Evolutionary conservation across 2,329 filamentous ascomycete genomes (phyloP).

Genomic region (Trichothecium sympodiale): DNA sequence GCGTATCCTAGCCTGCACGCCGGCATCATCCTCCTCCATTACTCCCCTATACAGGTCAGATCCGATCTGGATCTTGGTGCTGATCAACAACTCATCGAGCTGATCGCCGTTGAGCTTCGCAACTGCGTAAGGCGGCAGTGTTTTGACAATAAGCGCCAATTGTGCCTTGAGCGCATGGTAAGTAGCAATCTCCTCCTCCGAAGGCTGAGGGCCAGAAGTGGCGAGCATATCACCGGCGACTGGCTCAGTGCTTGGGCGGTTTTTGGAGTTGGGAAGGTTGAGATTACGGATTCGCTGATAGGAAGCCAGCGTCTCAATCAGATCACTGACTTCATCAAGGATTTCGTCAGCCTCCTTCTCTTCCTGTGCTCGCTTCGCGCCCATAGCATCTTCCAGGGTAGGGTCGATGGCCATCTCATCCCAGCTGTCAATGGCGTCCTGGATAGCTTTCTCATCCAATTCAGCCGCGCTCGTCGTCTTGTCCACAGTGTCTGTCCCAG

Average conservation of each 20-base stretch:
- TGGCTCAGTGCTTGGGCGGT: constrained; percentile 48
- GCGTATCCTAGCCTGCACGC: constrained; percentile 37
- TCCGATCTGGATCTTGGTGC: constrained; percentile 64
- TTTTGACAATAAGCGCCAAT: constrained; percentile 60
- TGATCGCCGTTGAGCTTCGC: constrained; percentile 80
- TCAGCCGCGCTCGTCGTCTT: constrained; percentile 26
- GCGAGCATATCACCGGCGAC: constrained; percentile 57
- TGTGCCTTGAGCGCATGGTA: constrained; percentile 70
- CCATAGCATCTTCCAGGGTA: constrained; percentile 40
- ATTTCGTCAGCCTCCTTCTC: constrained; percentile 61
- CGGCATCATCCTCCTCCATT: constrained; percentile 72
- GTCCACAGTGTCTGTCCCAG: constrained; percentile 16
- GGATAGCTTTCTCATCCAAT: constrained; percentile 39
- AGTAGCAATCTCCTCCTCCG: constrained; percentile 45
- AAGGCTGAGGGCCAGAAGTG: constrained; percentile 56
- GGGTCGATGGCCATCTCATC: constrained; percentile 48
- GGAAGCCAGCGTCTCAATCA: constrained; percentile 66
- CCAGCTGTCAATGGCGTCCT: constrained; percentile 46
- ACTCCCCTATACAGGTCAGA: constrained; percentile 64
- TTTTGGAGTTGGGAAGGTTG: constrained; percentile 53
- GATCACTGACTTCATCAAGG: constrained; percentile 61
- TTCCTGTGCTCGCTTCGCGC: constrained; percentile 39
- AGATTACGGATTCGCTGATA: constrained; percentile 71
- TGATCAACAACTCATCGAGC: constrained; percentile 72
- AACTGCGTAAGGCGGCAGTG: constrained; percentile 73